A percentile compares a stretch with the other conserved stretches of the same genome.
Evolutionary conservation across 2,329 filamentous ascomycete species (phyloP).

Genomic region (Beauveria varroae): DNA sequence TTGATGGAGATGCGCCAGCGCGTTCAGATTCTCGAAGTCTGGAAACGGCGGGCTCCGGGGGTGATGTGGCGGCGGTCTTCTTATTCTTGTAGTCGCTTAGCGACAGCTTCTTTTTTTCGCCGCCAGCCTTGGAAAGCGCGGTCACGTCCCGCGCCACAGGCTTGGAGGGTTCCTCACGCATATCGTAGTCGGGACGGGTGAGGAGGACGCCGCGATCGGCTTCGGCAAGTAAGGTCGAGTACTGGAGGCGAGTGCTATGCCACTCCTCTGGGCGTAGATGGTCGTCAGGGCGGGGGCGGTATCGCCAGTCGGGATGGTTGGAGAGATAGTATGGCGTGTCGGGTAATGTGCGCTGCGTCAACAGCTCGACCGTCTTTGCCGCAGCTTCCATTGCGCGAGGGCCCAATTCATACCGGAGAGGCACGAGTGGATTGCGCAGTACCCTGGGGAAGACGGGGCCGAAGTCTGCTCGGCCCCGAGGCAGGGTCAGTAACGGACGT

Average conservation of each 20-base stretch:
- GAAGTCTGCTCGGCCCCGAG: constrained; percentile 7
- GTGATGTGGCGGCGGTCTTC: constrained; percentile 30
- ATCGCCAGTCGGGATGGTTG: constrained; percentile 39
- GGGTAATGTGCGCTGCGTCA: constrained; percentile 45
- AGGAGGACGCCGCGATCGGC: constrained; percentile 50
- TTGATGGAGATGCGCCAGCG: constrained; percentile 16
- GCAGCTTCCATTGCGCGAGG: constrained; percentile 50
- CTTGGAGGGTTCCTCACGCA: constrained; percentile 43
- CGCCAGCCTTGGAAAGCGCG: constrained; percentile 32
- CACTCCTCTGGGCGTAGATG: constrained; percentile 39
- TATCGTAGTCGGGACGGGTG: constrained; percentile 50
- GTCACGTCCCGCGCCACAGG: constrained; percentile 27
- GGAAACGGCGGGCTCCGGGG: constrained; percentile 26
- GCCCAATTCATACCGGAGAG: constrained; percentile 25
- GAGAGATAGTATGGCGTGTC: constrained; percentile 47
- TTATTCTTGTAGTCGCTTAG: constrained; percentile 54
- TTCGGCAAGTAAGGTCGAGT: constrained; percentile 49
- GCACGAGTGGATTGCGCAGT: constrained; percentile 15
- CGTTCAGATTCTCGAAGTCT: constrained; percentile 27
- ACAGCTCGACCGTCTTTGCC: constrained; percentile 47
- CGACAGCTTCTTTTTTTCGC: constrained; percentile 49
- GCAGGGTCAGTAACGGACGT: background rate
- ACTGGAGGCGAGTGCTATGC: constrained; percentile 43
- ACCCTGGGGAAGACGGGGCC: constrained; percentile 14
- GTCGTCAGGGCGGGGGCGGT: constrained; percentile 34